Conservation (phyloP, 352 stramenopile species). For the Globisporangium splendens region DNA sequence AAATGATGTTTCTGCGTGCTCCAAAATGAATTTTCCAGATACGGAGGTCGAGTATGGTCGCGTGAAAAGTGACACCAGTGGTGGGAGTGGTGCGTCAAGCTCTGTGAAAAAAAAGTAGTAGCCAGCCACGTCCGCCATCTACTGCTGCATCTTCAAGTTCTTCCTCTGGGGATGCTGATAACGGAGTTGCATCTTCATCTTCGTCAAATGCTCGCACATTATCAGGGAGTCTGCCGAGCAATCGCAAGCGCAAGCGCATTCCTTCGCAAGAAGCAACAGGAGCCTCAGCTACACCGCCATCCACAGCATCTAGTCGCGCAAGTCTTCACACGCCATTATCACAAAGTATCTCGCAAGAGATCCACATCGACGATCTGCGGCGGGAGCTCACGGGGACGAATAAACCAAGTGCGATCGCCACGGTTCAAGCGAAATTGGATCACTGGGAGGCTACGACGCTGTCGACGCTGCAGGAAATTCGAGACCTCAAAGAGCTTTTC, state of each 20-base stretch:
- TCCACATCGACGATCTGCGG: constrained; percentile 20
- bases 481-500: constrained; percentile 67
- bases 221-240: constrained; percentile 55
- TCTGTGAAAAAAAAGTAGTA: constrained; percentile 9
- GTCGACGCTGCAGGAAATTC: constrained; percentile 65
- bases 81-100: neutral
- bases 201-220: constrained; percentile 22
- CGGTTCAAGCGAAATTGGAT: constrained; percentile 60
- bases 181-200: neutral
- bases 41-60: constrained; percentile 27
- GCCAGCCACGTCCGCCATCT: neutral
- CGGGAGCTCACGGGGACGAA: constrained; percentile 24
- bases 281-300: neutral
- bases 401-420: constrained; percentile 33
- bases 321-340: constrained; percentile 43
- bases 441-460: constrained; percentile 64
- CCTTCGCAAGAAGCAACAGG: constrained; percentile 16
- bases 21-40: constrained; percentile 8
- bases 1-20: too few species aligned
- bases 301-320: constrained; percentile 5
- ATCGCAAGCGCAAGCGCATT: constrained; percentile 57
- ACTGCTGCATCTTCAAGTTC: neutral
- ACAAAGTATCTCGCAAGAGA: constrained; percentile 13
- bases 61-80: constrained; percentile 1
- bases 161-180: neutral